Base-by-base conservation (phyloP, 2,329 filamentous ascomycete species). In the Claviceps humidiphila region DNA sequence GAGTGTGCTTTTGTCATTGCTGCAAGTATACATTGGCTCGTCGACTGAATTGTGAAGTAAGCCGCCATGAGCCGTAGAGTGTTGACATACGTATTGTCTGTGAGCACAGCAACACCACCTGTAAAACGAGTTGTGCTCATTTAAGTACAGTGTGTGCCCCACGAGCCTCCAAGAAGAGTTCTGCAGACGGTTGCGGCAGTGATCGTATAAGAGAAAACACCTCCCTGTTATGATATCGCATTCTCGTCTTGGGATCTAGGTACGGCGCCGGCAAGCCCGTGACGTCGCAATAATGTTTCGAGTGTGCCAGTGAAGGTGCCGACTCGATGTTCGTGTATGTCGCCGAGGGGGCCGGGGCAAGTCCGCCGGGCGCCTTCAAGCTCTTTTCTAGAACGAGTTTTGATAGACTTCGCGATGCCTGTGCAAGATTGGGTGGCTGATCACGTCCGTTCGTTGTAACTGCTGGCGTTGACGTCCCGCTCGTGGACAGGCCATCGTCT, bases 241-340 rank as follows among this genome's bases (percentile, higher is more conserved):
- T 70, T 57, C 91, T 80, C 41, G 90, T 95, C 77, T 98, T 98
- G 2, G 93, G 94, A 65, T 98, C 93, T 37, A 87, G 81, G 66
- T 98, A 98, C 5, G 86, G 85, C 34, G 89, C 88, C n/a, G 88
- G 81, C 58, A 98, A 71, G 1, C 93, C 94, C 1, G 93, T 98
- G 61, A 98, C 80, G 68, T 98, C 94, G 73, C 93, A 98, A 69
- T 97, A 98, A 62, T 85, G 87, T 68, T 84, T 89, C 64, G 87
- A 80, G 59, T 89, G 85, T 49, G 85, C 85, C 61, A 97, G 73
- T 54, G 87, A 93, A 41, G 93, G 93, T 3, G 93, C 91, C 47
- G 88, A 89, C 68, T 97, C 93, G 57, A 98, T 94, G 64, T 96
- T 97, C 6, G 89, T 95, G 68, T 97, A 98, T 1, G 93, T 96